Conservation (phyloP, 805 yeast species). For the Candida cerambycidarum region DNA sequence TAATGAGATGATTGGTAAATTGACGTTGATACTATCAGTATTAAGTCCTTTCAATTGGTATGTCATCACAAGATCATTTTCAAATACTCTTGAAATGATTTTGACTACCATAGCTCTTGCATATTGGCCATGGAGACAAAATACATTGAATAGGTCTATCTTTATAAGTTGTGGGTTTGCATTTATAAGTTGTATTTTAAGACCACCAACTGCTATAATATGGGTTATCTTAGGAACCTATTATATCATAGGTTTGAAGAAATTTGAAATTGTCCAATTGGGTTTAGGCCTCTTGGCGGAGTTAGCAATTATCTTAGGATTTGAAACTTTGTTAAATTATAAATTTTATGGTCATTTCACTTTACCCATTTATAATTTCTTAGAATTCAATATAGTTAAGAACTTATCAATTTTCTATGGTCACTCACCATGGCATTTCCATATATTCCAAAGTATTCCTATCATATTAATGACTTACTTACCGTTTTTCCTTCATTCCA, state of each 20-base stretch:
- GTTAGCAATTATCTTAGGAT: constrained; percentile 19
- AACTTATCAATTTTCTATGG: constrained; percentile 85
- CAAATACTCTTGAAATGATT: constrained; percentile 77
- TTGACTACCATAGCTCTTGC: constrained; percentile 65
- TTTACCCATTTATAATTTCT: constrained; percentile 67
- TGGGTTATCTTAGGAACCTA: constrained; percentile 67
- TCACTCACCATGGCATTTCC: constrained; percentile 78
- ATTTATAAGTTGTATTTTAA: constrained; percentile 60
- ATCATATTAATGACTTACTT: constrained; percentile 63
- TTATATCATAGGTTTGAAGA: constrained; percentile 1
- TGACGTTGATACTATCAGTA: constrained; percentile 51
- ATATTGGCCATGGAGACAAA: constrained; percentile 65
- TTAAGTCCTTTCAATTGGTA: constrained; percentile 80
- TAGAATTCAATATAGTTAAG: constrained; percentile 74
- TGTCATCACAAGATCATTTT: constrained; percentile 76
- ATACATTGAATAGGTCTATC: constrained; percentile 6
- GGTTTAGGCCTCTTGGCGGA: constrained; percentile 20
- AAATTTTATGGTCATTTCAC: constrained; percentile 55
- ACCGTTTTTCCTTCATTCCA: constrained; percentile 51
- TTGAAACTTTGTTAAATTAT: constrained; percentile 53
- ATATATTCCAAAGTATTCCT: constrained; percentile 80
- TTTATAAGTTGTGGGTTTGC: constrained; percentile 50
- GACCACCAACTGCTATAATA: constrained; percentile 81
- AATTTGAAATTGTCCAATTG: constrained; percentile 11
- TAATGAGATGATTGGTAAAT: constrained; percentile 34